A percentile compares a stretch with the other conserved stretches of the same genome.
These are phyloP conservation scores for Dianthus caryophyllus DNA, from an alignment of 148 eudicot genomes.

Conservation along the genomic window DNA sequence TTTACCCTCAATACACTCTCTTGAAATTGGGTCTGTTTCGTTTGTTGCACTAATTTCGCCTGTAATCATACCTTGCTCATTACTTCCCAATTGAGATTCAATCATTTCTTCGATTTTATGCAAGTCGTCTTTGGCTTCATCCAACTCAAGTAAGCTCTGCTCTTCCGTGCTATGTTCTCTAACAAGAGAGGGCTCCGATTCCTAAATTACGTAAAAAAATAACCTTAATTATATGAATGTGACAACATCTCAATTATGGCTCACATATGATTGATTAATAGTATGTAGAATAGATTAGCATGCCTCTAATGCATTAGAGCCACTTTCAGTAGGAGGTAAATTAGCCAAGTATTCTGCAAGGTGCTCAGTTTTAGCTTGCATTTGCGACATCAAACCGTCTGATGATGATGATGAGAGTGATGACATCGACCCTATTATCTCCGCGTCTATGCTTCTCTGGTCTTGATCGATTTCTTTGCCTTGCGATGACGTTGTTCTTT, in stretches of 20 bases:
- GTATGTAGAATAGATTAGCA: conserved; percentile 1
- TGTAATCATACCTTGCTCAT: conserved; percentile 7
- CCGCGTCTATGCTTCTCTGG: conserved; percentile 20
- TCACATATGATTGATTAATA: neutral
- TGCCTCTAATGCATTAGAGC: conserved; percentile 20
- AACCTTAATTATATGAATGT: too few species aligned
- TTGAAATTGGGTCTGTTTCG: conserved; percentile 1
- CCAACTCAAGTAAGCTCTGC: conserved; percentile 4
- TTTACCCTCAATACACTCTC: conserved; percentile 6
- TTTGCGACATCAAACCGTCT: conserved; percentile 22
- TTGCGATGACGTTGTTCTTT: conserved; percentile 1
- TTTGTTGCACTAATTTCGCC: conserved; percentile 5
- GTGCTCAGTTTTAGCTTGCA: conserved; percentile 22
- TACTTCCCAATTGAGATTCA: conserved; percentile 17
- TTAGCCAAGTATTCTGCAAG: conserved; percentile 22
- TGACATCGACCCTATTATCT: conserved; percentile 21
- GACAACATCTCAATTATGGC: neutral
- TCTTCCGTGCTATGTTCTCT: conserved; percentile 14
- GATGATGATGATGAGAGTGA: conserved; percentile 30
- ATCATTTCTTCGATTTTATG: conserved; percentile 8
- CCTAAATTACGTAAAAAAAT: conserved; percentile 13
- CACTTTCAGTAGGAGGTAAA: conserved; percentile 19
- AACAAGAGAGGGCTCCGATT: conserved; percentile 16
- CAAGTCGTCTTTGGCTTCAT: conserved; percentile 23
- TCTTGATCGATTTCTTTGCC: conserved; percentile 14